A percentile compares a stretch with the other conserved stretches of the same genome.
phyloP scores from a whole-genome alignment of 2,329 filamentous ascomycete genomes.

The Calonectria honghensis region DNA sequence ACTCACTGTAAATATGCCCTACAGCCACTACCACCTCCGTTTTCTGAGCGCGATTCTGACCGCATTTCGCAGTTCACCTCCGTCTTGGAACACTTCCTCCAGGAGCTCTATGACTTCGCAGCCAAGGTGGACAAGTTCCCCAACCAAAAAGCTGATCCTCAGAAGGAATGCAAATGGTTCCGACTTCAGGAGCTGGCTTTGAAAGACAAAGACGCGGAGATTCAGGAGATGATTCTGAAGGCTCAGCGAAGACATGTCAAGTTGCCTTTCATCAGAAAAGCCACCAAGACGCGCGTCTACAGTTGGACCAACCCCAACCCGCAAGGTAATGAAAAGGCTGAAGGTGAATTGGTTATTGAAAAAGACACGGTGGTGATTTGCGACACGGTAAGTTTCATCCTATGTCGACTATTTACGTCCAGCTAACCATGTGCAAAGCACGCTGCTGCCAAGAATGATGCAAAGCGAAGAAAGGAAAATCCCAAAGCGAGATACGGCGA shows the following conservation, averaged over 20 bases:
- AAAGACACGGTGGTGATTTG: constrained; percentile 38
- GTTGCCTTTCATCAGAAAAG: constrained; percentile 44
- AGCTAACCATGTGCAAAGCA: neutral
- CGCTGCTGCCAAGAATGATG: neutral
- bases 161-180: neutral
- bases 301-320: neutral
- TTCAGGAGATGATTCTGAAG: constrained; percentile 34
- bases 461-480: neutral
- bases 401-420: neutral
- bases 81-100: constrained; percentile 34
- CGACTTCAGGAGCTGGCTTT: constrained; percentile 12
- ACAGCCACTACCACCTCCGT: neutral
- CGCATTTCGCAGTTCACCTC: constrained; percentile 40
- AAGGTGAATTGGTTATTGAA: neutral
- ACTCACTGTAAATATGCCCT: constrained; percentile 34
- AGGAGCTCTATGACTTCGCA: neutral
- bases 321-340: neutral
- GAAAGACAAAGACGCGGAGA: constrained; percentile 19
- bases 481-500: neutral
- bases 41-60: neutral
- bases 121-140: neutral
- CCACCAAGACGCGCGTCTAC: neutral
- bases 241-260: constrained; percentile 36
- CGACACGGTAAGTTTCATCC: constrained; percentile 40
- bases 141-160: neutral